phyloP scores from a whole-genome alignment of 352 stramenopile genomes.

The Saprolegnia parasitica region DNA sequence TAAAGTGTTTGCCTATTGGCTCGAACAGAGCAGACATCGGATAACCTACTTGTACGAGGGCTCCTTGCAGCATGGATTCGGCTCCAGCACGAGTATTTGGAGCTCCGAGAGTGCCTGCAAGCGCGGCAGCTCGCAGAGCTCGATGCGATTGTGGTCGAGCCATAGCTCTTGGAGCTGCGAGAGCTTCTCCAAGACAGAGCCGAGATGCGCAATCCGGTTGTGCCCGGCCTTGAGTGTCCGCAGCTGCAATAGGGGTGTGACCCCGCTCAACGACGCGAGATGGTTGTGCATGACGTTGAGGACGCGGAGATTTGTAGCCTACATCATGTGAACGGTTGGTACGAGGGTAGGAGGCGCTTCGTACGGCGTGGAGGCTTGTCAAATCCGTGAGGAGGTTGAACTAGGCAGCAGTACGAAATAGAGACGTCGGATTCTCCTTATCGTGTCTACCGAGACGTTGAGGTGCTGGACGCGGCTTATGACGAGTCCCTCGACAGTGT shows the following conservation, averaged over 20 bases:
- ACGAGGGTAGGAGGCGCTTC: not conserved
- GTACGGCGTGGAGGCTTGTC: constrained; percentile 43
- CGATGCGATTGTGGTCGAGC: constrained; percentile 52
- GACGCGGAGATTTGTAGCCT: constrained; percentile 44
- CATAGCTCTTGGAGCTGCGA: constrained; percentile 51
- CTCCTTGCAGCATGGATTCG: constrained; percentile 60
- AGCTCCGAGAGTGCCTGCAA: constrained; percentile 44
- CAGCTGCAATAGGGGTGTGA: constrained; percentile 41
- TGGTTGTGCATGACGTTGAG: constrained; percentile 65
- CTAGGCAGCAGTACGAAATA: constrained; percentile 30
- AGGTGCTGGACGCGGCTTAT: constrained; percentile 42
- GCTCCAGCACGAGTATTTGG: constrained; percentile 50
- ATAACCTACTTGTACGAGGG: constrained; percentile 45
- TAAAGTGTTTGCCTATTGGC: too few species aligned
- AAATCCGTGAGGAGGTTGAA: constrained; percentile 56
- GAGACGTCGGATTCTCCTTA: too few species aligned
- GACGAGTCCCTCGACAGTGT: constrained; percentile 26
- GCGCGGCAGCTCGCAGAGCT: constrained; percentile 43
- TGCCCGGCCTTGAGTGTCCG: constrained; percentile 49
- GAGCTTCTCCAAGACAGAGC: constrained; percentile 36
- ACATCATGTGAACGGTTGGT: too few species aligned
- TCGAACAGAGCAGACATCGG: too few species aligned
- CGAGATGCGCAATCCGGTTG: constrained; percentile 53
- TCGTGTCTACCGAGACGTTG: constrained; percentile 49
- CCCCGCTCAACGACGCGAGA: constrained; percentile 42